Evolutionary conservation across 2,329 filamentous ascomycete species (phyloP).

Genomic region (Geosmithia morbida): DNA sequence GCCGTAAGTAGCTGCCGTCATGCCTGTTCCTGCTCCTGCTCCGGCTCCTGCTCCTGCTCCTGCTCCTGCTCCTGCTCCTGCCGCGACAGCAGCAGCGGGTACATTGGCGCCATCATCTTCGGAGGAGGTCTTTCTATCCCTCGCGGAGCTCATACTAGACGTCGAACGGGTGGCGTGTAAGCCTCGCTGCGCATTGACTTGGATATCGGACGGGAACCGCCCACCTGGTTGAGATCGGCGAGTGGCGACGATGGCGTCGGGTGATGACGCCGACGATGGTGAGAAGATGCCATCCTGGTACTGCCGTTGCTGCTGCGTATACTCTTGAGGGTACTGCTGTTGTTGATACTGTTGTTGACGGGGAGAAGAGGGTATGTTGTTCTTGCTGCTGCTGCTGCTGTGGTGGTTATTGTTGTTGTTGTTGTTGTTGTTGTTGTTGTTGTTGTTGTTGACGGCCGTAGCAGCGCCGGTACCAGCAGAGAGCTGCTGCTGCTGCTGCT

Average conservation of each 20-base stretch:
- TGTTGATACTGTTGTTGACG: not conserved
- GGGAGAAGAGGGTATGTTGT: no score
- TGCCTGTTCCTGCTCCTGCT: conserved; percentile 10
- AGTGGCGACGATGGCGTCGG: conserved; percentile 31
- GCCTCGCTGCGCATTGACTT: conserved; percentile 64
- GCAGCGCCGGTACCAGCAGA: no score
- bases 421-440: not conserved
- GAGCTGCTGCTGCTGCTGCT: not conserved
- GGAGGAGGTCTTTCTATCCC: conserved; percentile 25
- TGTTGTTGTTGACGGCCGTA: not conserved
- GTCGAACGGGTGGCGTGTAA: conserved; percentile 68
- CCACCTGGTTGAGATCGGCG: conserved; percentile 81
- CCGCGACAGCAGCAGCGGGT: conserved; percentile 42
- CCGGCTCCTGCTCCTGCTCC: conserved; percentile 9
- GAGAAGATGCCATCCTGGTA: not conserved
- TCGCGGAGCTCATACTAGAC: conserved; percentile 60
- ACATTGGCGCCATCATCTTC: conserved; percentile 2
- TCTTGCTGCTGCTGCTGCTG: no score
- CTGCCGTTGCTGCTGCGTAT: not conserved
- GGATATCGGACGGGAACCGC: conserved; percentile 88
- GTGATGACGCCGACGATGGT: conserved; percentile 26
- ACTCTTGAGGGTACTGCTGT: not conserved
- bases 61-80: conserved; percentile 40
- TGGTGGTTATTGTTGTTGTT: no score
- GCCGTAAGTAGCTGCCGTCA: conserved; percentile 18